Conservation (phyloP, 148 eudicot species). For the Chenopodium quinoa region DNA sequence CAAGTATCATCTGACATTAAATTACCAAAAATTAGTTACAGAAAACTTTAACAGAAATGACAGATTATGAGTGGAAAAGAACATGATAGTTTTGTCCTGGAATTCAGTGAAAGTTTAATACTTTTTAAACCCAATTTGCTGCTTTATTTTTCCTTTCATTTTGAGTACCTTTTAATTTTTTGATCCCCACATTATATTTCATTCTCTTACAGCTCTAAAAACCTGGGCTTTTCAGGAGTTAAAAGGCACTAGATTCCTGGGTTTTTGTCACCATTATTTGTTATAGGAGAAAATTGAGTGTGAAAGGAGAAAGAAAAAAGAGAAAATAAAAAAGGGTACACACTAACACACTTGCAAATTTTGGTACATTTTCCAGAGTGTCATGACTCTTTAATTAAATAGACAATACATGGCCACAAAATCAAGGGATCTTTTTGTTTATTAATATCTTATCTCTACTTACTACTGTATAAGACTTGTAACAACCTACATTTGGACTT, state of each 20-base stretch:
- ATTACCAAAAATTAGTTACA: conserved; percentile 34
- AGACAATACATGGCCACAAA: conserved; percentile 10
- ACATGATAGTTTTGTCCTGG: conserved; percentile 39
- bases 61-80: conserved; percentile 28
- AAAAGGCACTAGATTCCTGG: conserved; percentile 53
- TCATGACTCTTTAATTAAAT: conserved; percentile 2
- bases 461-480: background rate
- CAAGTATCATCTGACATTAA: conserved; percentile 18
- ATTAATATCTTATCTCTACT: background rate
- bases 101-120: conserved; percentile 51
- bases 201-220: conserved; percentile 32
- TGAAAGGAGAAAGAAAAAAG: conserved; percentile 8
- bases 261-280: conserved; percentile 42
- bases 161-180: background rate
- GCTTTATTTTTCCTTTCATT: background rate
- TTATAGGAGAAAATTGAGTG: conserved; percentile 1
- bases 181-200: conserved; percentile 15
- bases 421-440: conserved; percentile 1
- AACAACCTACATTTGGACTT: background rate
- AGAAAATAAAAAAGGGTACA: conserved; percentile 1
- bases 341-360: conserved; percentile 28
- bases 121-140: conserved; percentile 31
- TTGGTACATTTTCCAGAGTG: conserved; percentile 26
- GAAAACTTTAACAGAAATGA: conserved; percentile 17
- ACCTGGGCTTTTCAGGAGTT: conserved; percentile 22